Evolutionary conservation across 352 stramenopile species (phyloP), one percentile per base, ranked within the genome.

Genomic region (Pythium rishiriense): DNA sequence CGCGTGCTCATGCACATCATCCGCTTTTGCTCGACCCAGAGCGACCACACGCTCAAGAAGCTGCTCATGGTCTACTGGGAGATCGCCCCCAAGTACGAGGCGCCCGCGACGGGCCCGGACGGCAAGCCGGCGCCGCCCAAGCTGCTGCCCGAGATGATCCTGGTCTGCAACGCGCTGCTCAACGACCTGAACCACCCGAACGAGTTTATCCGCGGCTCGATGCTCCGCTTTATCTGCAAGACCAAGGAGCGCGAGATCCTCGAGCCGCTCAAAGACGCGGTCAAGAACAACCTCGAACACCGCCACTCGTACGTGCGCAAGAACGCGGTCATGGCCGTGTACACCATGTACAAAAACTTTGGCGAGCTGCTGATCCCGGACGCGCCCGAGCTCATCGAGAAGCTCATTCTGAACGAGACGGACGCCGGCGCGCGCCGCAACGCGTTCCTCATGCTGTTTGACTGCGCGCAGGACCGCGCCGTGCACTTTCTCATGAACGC

Each of bases 141-240:
- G 77, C 85, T 99, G 21, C 79, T 99, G 33, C 96, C 97, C 1
- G 98, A 99, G 83, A 99, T 99, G 97, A 99, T 99, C 76, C 79
- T 99, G 22, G 90, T 99, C 11, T 99, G 98, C 76, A 99, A 99
- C 69, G 97, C 98, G 11, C 82, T 99, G 43, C 90, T 99, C 66
- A 99, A 99, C 74, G 98, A 99, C 79, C 75, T 99, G 43, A 99
- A 99, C 72, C 97, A 99, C 79, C 96, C 98, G 46, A 99, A 99
- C 75, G 98, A 99, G 83, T 99, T 97, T 77, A 98, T 99, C 48
- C 96, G 98, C 48, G 98, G 97, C 62, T 99, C 87, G 63, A 99
- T 99, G 90, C 84, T 99, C 51, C 88, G 98, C 24, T 99, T 99
- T 69, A 79, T 99, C 29, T 99, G 97, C 78, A 99, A 99, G 78